Evolutionary conservation across 2,329 filamentous ascomycete genomes (phyloP), one percentile per base, ranked within the genome.

Genomic region (Exserohilum turcica): DNA sequence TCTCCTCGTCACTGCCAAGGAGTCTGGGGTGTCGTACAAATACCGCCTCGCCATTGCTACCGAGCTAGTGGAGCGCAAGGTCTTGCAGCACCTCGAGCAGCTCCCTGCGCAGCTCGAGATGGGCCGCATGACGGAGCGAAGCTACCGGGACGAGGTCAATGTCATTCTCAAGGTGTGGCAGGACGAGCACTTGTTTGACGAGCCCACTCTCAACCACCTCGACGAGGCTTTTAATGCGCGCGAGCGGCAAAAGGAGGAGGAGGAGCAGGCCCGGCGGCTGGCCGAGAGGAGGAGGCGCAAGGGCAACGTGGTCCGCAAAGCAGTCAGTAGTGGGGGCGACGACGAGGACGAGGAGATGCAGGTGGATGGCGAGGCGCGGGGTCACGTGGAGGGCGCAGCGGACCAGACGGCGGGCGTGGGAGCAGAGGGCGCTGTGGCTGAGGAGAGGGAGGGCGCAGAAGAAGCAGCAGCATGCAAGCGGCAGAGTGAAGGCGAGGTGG

Each of bases 1-100:
- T 39, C 80, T 96, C 10, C 90, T 89, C 0, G 89, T 90, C 0
- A 67, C 65, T 15, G 59, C 56, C 2, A 65, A 67, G 38, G 65
- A 68, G 48, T 54, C 60, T n/a, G 68, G 68, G 6, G 56, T 59
- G 12, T 64, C 63, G 7, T 96, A 92, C 90, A 87, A 91, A 47
- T 96, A 92, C 68, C 82, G 92, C 18, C 86, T 89, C 60, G 81
- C 93, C 3, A 91, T 96, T 57, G 91, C 95, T 70, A 79, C 80
- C 0, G 85, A 88, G 1, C 79, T 97, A 19, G 85, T 84, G 27
- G 77, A 83, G 7, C 84, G 86, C 50, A 84, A 85, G 52, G 85
- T 87, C 0, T 96, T 96, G 65, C 88, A 90, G 66, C 81, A 83
- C 38, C 81, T 97, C 3, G 92, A 92, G 1, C 78, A 83, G 49